Base-by-base conservation (phyloP, 202 grass and related monocot species). In the Zoysia matrella region DNA sequence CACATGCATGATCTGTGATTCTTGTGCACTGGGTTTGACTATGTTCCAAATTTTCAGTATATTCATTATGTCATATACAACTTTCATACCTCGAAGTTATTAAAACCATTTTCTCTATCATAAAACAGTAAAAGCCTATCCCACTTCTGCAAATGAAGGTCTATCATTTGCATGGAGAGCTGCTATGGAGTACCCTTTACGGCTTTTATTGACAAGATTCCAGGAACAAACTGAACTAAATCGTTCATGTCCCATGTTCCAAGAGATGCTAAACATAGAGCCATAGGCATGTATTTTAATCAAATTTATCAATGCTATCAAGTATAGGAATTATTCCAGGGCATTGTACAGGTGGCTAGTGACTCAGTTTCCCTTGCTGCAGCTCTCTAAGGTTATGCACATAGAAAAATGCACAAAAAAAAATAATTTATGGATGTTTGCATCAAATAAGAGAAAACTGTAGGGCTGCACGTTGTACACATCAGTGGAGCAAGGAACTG, bases 191-290 rank as follows among this genome's bases (percentile, higher is more conserved):
- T 76, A 64, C 43, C 16, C 47, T 80, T 71, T 43, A 69, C 12
- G 30, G 43, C 15, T 84, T 79, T 80, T 80, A 6, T 70, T 22
- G 3, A 51, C 5, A 41, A 75, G 11, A 71, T 69, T 84, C 61
- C 36, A 67, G 2, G 60, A 68, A 49, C 57, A 48, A 16, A 13
- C 62, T 67, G 7, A 56, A 57, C 65, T 85, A 45, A 65, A 73
- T 79, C 30, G 47, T 74, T 13, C 40, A 42, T 75, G 69, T 68
- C 67, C 4, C 86, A 69, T 79, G 62, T 55, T 69, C 63, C 86
- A 83, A 84, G 81, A 80, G 81, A 84, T 88, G 69, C 69, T 72
- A 89, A 85, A 67, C 22, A 42, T 72, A 85, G 71, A 70, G 44
- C 56, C 64, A 66, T 66, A 68, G 58, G 41, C 18, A 81, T 84